These are phyloP conservation scores for Eucalyptus guilfoylei DNA, from an alignment of 345 rosid species.

Conservation along the genomic window DNA sequence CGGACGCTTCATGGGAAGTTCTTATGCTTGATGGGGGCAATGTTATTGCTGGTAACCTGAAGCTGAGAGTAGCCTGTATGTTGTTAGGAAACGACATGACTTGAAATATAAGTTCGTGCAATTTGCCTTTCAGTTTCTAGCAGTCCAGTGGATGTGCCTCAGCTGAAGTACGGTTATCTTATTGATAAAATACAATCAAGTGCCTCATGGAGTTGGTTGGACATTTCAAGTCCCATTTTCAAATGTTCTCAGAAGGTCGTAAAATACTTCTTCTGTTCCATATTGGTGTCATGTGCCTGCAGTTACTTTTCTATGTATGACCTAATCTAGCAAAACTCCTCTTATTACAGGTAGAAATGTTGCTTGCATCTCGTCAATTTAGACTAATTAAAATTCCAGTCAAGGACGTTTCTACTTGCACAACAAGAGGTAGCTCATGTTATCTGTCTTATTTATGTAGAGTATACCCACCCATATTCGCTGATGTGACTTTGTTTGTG, in stretches of 20 bases:
- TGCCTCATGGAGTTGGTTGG: conserved; percentile 53
- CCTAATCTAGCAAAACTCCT: neutral
- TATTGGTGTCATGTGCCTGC: neutral
- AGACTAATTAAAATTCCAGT: conserved; percentile 59
- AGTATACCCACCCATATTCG: neutral
- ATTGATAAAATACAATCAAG: conserved; percentile 17
- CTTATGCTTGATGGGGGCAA: conserved; percentile 63
- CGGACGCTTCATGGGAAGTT: conserved; percentile 54
- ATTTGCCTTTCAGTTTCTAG: conserved; percentile 47
- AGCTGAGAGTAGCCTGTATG: neutral
- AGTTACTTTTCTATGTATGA: neutral
- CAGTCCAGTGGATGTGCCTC: conserved; percentile 75
- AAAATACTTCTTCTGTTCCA: neutral
- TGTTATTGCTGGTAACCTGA: conserved; percentile 61
- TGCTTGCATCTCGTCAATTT: conserved; percentile 50
- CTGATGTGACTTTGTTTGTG: neutral
- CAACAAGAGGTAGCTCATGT: conserved; percentile 38
- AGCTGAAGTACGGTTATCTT: conserved; percentile 55
- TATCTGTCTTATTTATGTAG: neutral
- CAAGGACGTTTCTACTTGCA: conserved; percentile 38
- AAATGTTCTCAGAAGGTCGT: conserved; percentile 57
- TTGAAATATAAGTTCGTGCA: neutral
- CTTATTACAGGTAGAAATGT: conserved; percentile 36
- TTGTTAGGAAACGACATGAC: neutral
- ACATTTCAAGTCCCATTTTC: conserved; percentile 48